Evolutionary conservation across 2,329 filamentous ascomycete genomes (phyloP), one percentile per base, ranked within the genome.

Genomic region (Neonectria faginata): DNA sequence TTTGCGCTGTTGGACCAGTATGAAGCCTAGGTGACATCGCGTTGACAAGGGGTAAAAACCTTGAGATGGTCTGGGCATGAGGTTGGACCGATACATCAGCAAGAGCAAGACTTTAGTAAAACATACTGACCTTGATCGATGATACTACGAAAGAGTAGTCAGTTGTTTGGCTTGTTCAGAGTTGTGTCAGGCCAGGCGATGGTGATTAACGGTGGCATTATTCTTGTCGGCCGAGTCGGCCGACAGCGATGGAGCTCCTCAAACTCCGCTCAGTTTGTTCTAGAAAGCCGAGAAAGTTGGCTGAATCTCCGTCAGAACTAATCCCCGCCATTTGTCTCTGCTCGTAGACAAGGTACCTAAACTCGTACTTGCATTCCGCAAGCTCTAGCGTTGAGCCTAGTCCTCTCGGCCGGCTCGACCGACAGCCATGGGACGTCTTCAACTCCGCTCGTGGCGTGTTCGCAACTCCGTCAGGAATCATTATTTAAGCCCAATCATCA

Each of bases 211-310:
- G 36, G 33, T 51, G 48, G 36, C 36, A 25, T 22, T 20, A 62
- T 29, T 3, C n/a, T 54, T 22, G 48, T 67, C 60, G 64, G 64
- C 61, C 64, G 64, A 60, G 42, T 66, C 64, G 64, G 64, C 64
- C 64, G 64, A 66, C 64, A 66, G 56, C 60, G n/a, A 22, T 27
- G 41, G 44, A 27, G 5, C 7, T 22, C n/a, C 10, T 27, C 31
- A 51, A 54, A 60, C 39, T 54, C 39, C 57, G 29, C 45, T n/a
- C n/a, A 29, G 18, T n/a, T n/a, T 7, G 44, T 16, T 4, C 8
- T 54, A 36, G 9, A 45, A 33, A 27, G 50, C 59, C 27, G 33
- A 22, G 10, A 7, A 55, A 8, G n/a, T 48, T 39, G 22, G 22
- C 14, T 44, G n/a, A 47, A 62, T 33, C 51, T 60, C 25, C 48